Evolutionary conservation across 2,329 filamentous ascomycete species (phyloP).

Genomic region (Penicillium sp.): DNA sequence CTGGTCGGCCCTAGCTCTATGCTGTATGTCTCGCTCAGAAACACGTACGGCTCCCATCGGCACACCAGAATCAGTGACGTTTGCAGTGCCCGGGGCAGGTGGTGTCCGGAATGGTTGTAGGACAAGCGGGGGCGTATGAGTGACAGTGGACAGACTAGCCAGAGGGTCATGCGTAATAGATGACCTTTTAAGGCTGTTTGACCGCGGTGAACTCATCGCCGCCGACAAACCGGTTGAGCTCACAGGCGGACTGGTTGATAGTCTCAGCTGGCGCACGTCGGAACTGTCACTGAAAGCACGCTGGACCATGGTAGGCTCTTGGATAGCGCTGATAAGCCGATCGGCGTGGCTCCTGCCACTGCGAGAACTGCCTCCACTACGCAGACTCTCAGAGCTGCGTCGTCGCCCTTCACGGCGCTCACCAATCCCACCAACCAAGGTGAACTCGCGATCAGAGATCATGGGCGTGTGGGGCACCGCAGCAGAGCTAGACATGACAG

Average conservation of each 20-base stretch:
- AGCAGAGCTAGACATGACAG: neutral
- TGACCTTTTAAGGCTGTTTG: constrained; percentile 4
- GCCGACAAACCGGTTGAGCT: constrained; percentile 2
- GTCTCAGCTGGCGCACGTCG: constrained; percentile 5
- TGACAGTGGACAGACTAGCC: constrained; percentile 18
- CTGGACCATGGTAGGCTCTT: constrained; percentile 35
- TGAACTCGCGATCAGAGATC: constrained; percentile 39
- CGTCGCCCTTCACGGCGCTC: constrained; percentile 20
- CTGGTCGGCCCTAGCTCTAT: constrained; percentile 10
- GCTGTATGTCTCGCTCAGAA: constrained; percentile 24
- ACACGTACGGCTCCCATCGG: constrained; percentile 36
- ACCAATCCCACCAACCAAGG: constrained; percentile 37
- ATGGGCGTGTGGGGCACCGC: constrained; percentile 33
- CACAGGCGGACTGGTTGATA: constrained; percentile 12
- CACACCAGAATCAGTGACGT: constrained; percentile 38
- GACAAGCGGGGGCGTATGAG: constrained; percentile 16
- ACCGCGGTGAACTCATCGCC: constrained; percentile 5
- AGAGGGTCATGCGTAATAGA: constrained; percentile 9
- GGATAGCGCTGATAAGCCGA: constrained; percentile 46
- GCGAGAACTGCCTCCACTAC: constrained; percentile 37
- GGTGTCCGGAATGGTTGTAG: constrained; percentile 25
- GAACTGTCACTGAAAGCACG: constrained; percentile 17
- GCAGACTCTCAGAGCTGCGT: constrained; percentile 30
- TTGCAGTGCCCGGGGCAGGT: constrained; percentile 30
- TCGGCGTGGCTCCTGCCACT: constrained; percentile 44